Evolutionary conservation across 23 red algal genomes (phyloP).

Genomic region (Gracilaria domingensis): DNA sequence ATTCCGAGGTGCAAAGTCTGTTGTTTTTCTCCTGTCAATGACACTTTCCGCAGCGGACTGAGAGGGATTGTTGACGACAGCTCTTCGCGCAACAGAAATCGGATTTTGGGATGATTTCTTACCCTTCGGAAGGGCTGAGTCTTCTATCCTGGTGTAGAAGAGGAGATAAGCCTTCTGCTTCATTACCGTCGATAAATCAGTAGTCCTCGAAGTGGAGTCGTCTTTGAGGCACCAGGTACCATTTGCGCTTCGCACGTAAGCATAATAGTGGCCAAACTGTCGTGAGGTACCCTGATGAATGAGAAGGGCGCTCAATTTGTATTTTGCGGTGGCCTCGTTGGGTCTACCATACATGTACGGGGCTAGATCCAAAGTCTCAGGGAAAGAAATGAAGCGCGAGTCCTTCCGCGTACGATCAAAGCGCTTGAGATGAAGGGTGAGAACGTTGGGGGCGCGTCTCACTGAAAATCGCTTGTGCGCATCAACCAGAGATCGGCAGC

Average conservation of each 20-base stretch:
- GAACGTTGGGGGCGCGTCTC: conserved; percentile 77
- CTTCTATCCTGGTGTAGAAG: conserved; percentile 78
- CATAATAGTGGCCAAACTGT: conserved; percentile 69
- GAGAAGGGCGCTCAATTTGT: conserved; percentile 62
- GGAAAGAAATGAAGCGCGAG: conserved; percentile 57
- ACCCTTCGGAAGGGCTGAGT: background rate
- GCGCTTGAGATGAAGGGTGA: conserved; percentile 92
- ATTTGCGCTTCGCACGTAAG: conserved; percentile 54
- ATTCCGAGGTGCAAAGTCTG: background rate
- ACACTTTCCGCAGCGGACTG: background rate
- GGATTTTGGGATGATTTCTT: background rate
- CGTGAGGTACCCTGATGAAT: conserved; percentile 67
- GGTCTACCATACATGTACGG: conserved; percentile 68
- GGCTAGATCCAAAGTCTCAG: conserved; percentile 61
- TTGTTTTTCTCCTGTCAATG: background rate
- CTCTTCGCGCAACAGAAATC: background rate
- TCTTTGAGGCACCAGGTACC: conserved; percentile 89
- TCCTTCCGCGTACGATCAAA: conserved; percentile 76
- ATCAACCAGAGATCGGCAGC: conserved; percentile 48
- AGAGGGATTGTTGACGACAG: background rate
- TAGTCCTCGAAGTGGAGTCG: conserved; percentile 59
- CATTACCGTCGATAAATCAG: conserved; percentile 52
- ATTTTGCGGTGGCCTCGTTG: conserved; percentile 24
- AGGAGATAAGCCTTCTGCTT: conserved; percentile 87
- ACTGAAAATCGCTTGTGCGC: conserved; percentile 82